phyloP scores from a whole-genome alignment of 2,329 filamentous ascomycete species.

The Huntiella savannae region DNA sequence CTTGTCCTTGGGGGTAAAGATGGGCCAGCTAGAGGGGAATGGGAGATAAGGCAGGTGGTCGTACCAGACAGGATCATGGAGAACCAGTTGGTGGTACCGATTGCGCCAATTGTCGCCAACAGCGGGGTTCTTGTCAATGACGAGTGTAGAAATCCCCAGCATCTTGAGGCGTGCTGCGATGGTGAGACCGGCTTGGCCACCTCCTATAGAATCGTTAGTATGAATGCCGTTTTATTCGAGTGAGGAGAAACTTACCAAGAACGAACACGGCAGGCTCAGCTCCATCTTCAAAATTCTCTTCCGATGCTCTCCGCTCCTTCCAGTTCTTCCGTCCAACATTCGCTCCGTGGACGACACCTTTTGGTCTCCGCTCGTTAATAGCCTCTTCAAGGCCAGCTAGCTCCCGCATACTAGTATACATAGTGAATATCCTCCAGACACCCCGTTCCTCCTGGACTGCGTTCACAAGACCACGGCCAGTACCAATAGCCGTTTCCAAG shows the following conservation, averaged over 20 bases:
- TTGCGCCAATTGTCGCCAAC: slow-evolving; percentile 47
- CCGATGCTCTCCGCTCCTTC: slow-evolving; percentile 31
- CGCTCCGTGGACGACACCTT: slow-evolving; percentile 37
- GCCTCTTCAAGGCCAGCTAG: slow-evolving; percentile 35
- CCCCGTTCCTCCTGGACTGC: slow-evolving; percentile 24
- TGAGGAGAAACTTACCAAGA: slow-evolving; percentile 27
- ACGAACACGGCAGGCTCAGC: slow-evolving; percentile 39
- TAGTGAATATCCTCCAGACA: slow-evolving; percentile 41
- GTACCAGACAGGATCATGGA: slow-evolving; percentile 47
- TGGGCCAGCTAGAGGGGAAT: slow-evolving; percentile 47
- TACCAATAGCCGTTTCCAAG: slow-evolving; percentile 32
- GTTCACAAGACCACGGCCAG: slow-evolving; percentile 35
- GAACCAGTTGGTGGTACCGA: slow-evolving; percentile 44
- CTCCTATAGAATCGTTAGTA: slow-evolving; percentile 21
- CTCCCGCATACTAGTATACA: slow-evolving; percentile 40
- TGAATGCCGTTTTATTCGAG: background rate
- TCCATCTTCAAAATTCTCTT: slow-evolving; percentile 27
- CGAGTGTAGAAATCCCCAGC: slow-evolving; percentile 32
- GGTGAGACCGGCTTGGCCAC: slow-evolving; percentile 40
- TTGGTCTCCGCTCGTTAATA: slow-evolving; percentile 26
- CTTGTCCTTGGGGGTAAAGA: slow-evolving; percentile 56
- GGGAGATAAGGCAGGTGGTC: slow-evolving; percentile 43
- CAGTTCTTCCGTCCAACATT: slow-evolving; percentile 37
- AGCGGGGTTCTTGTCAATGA: slow-evolving; percentile 38
- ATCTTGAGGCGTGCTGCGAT: slow-evolving; percentile 39